Evolutionary conservation across 495 filamentous ascomycete genomes (phyloP), one percentile per base, ranked within the genome.

Genomic region (Penicillium ucsense): DNA sequence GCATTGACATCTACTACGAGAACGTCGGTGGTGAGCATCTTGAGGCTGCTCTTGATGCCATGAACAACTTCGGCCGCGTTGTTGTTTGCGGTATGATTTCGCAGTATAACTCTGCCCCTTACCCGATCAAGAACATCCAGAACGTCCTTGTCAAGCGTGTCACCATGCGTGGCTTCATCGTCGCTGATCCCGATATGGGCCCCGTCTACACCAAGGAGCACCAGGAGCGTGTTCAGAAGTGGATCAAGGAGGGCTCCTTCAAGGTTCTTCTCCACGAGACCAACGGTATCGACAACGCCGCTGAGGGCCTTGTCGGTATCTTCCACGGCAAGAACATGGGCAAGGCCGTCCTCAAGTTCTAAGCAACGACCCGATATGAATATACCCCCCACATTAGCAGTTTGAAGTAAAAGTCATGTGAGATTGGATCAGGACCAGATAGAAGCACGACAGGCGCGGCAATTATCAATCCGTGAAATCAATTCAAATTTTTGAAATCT

Each of bases 1-100:
- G 90, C 8, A 76, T 96, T 41, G 88, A 95, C 59, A 94, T 97
- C 62, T 95, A 95, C 70, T 97, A 83, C 55, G 90, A 97, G 64
- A 95, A 95, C 52, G 90, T 97, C 12, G 90, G 90, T 6, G 90
- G 89, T 6, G 88, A 91, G 70, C 83, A 88, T 53, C 71, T 95
- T 34, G 85, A 89, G 51, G 89, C 88, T 27, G 78, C 85, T 0
- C 57, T 97, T 6, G 71, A 78, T 8, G 71, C 70, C 30, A 68
- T 94, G 67, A 94, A 88, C 41, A 47, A 69, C 31, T 80, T 67
- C 50, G 91, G 88, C 1, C 74, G 91, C 28, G 80, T 95, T 35
- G 74, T 81, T 35, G 74, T 75, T 20, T 84, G 81, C 55, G 82
- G 82, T 48, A 68, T 84, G 73, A 81, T 94, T 63, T 86, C 85